A percentile compares a stretch with the other conserved stretches of the same genome.
Conservation (phyloP, 805 yeast species). For the Sugiyamaella chiloensis region DNA sequence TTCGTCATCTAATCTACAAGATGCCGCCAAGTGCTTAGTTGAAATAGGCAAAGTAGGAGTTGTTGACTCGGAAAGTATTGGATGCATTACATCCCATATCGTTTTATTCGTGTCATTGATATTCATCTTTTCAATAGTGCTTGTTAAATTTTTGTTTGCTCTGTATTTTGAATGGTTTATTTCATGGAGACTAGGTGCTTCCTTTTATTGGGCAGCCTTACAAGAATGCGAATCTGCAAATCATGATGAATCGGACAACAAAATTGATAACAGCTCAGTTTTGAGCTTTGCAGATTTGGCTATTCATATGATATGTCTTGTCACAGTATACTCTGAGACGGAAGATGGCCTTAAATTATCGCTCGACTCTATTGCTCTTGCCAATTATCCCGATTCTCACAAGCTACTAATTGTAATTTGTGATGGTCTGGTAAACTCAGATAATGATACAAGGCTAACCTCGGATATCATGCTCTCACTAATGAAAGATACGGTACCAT, state of each 20-base stretch:
- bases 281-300: background rate
- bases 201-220: background rate
- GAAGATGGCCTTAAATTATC: constrained; percentile 71
- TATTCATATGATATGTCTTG: constrained; percentile 48
- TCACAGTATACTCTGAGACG: constrained; percentile 85
- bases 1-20: constrained; percentile 37
- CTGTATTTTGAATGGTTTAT: constrained; percentile 78
- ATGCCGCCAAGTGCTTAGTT: constrained; percentile 67
- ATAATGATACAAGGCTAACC: constrained; percentile 52
- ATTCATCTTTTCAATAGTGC: constrained; percentile 67
- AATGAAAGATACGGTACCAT: constrained; percentile 58
- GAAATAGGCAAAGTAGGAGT: constrained; percentile 69
- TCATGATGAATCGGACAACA: background rate
- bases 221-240: background rate
- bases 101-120: constrained; percentile 72
- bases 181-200: constrained; percentile 33
- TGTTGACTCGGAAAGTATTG: constrained; percentile 84
- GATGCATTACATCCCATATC: constrained; percentile 87
- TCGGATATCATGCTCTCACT: constrained; percentile 73
- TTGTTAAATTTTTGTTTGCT: constrained; percentile 69
- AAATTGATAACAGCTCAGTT: background rate
- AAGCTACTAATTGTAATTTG: constrained; percentile 74
- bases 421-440: constrained; percentile 84
- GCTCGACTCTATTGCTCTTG: constrained; percentile 72
- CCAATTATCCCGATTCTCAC: constrained; percentile 80